Percentiles rank a stretch among this genome's conserved stretches.
Evolutionary conservation across 2,329 filamentous ascomycete species (phyloP).

Genomic region (Sporothrix curviconia): DNA sequence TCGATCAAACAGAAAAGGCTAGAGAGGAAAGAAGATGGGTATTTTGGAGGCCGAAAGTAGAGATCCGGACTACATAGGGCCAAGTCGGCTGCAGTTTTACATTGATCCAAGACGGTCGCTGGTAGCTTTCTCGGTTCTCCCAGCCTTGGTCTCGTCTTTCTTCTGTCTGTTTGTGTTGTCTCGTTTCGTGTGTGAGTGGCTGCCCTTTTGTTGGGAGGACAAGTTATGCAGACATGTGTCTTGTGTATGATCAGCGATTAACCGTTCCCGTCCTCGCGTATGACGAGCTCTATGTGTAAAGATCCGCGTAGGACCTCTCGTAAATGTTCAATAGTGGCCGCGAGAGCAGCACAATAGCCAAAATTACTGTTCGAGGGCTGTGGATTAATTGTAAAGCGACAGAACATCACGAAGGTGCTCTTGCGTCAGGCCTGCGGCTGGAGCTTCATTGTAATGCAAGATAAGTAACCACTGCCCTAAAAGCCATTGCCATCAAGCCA

Average conservation of each 20-base stretch:
- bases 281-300: neutral
- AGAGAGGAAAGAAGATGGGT: neutral
- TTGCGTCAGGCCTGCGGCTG: too few species aligned
- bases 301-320: neutral
- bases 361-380: too few species aligned
- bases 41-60: too few species aligned
- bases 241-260: constrained; percentile 12
- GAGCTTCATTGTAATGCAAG: too few species aligned
- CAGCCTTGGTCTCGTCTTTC: neutral
- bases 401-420: too few species aligned
- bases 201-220: neutral
- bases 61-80: too few species aligned
- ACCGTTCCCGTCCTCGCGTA: neutral
- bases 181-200: neutral
- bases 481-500: too few species aligned
- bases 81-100: too few species aligned
- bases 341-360: neutral
- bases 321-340: neutral
- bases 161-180: neutral
- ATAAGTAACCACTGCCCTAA: too few species aligned
- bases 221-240: neutral
- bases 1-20: constrained; percentile 1
- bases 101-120: neutral
- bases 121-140: neutral
- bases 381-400: neutral